A percentile compares a stretch with the other conserved stretches of the same genome.
phyloP scores from a whole-genome alignment of 257 asterid species.

The Cordia subcordata region DNA sequence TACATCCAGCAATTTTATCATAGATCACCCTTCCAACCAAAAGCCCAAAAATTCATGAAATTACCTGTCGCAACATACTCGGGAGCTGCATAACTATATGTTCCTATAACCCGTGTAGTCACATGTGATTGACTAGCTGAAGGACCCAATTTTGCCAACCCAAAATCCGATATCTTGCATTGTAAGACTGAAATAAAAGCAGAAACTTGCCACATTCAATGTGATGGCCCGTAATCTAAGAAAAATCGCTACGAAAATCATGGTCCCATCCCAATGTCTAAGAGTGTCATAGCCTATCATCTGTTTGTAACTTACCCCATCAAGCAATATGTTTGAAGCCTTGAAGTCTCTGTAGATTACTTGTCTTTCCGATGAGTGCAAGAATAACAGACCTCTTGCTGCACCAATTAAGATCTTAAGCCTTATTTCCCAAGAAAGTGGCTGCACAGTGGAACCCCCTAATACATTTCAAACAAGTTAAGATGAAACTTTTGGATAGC shows the following conservation, averaged over 20 bases:
- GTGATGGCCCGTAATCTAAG: too few relatives aligned
- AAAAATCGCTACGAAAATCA: too few relatives aligned
- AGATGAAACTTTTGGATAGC: too few relatives aligned
- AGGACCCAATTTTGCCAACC: conserved; percentile 65
- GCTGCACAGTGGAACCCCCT: conserved; percentile 77
- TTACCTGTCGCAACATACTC: conserved; percentile 72
- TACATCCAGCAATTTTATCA: too few relatives aligned
- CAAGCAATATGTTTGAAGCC: conserved; percentile 77
- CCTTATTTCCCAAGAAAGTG: conserved; percentile 71
- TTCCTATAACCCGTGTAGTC: conserved; percentile 66
- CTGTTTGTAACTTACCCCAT: conserved; percentile 52
- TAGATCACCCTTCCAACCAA: neutral
- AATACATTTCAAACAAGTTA: too few relatives aligned
- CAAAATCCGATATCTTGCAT: conserved; percentile 71
- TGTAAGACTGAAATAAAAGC: conserved; percentile 50
- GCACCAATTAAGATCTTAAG: conserved; percentile 58
- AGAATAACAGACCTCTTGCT: conserved; percentile 66
- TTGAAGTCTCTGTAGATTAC: conserved; percentile 76
- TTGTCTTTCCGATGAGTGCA: conserved; percentile 53
- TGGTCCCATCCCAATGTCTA: too few relatives aligned
- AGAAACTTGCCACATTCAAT: conserved; percentile 3
- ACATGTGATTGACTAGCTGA: conserved; percentile 65
- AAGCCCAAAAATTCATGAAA: neutral
- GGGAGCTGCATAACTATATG: conserved; percentile 73
- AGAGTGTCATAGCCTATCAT: too few relatives aligned